phyloP scores from a whole-genome alignment of 305 asterid species.

The Fraxinus nigra region DNA sequence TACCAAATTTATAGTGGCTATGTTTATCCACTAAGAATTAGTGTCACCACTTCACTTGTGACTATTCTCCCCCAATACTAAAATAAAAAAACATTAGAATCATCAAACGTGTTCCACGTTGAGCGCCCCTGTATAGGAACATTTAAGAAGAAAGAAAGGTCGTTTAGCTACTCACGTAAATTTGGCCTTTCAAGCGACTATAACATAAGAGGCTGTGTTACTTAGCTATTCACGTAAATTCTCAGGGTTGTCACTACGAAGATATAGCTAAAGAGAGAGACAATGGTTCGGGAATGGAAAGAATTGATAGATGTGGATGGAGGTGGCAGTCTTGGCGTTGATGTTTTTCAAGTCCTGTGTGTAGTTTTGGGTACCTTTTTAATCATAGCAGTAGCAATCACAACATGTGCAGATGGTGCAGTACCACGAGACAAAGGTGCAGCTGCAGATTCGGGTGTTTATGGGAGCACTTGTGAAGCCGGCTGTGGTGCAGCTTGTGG shows the following conservation, averaged over 20 bases:
- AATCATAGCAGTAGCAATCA: conserved; percentile 17
- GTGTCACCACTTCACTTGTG: not conserved
- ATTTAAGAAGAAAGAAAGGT: conserved; percentile 12
- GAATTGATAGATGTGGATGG: conserved; percentile 12
- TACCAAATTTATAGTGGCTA: conserved; percentile 4
- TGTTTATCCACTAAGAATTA: conserved; percentile 13
- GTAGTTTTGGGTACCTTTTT: conserved; percentile 7
- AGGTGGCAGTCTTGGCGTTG: not conserved
- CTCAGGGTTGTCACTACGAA: not conserved
- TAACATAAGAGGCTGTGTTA: conserved; percentile 14
- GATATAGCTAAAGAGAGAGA: not conserved
- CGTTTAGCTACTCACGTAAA: not conserved
- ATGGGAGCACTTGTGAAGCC: conserved; percentile 20
- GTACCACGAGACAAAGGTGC: conserved; percentile 21
- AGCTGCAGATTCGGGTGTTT: conserved; percentile 19
- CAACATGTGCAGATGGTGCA: conserved; percentile 31
- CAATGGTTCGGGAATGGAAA: conserved; percentile 29
- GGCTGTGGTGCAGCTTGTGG: conserved; percentile 35
- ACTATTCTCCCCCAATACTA: conserved; percentile 5
- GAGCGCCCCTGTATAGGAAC: not conserved
- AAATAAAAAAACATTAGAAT: not conserved
- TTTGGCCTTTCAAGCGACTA: conserved; percentile 24
- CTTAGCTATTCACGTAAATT: not conserved
- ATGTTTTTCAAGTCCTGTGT: conserved; percentile 16
- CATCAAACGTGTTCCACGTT: not conserved